Base-by-base conservation (phyloP, 495 filamentous ascomycete species). In the Neurospora tetraspora region DNA sequence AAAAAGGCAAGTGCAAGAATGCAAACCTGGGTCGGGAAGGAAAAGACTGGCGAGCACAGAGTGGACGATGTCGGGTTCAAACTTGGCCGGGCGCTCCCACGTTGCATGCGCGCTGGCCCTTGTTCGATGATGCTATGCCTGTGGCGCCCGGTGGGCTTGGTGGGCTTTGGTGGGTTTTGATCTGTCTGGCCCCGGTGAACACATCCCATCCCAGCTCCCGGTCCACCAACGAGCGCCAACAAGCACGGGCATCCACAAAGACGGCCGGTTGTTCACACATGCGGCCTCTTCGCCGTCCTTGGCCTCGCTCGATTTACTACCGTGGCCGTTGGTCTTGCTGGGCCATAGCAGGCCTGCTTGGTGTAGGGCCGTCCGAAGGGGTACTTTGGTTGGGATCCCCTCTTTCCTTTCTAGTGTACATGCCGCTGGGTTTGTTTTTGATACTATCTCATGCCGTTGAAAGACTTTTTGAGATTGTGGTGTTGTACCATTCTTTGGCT, bases 1-100 rank as follows among this genome's bases (percentile, higher is more conserved):
- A 34, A 68, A 36, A 61, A 31, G 53, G 53, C 53, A 65, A 65
- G 53, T 65, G 27, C 53, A 65, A 65, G 12, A 65, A 65, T 65
- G 14, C 27, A 61, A 59, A 27, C 20, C 47, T 53, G 45, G 23
- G 47, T 23, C 31, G 23, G 53, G 53, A 61, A 61, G 23, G 53
- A 31, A 65, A 65, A 65, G 53, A 61, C 53, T 61, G 53, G 53
- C 27, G 53, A 65, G 53, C 53, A 31, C 61, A 69, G 40, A 70
- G 34, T 73, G 72, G 70, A 71, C 65, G 70, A 71, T 40, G 75
- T 75, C 71, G 70, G 68, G 53, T 65, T 69, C 65, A 74, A 71
- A 59, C 74, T 77, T 79, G 77, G 76, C n/a, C n/a, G n/a, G n/a
- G n/a, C 77, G 74, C 65, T 78, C 76, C 75, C 76, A 77, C 76